Evolutionary conservation across 805 yeast genomes (phyloP).

Genomic region (Nakazawaea populi): DNA sequence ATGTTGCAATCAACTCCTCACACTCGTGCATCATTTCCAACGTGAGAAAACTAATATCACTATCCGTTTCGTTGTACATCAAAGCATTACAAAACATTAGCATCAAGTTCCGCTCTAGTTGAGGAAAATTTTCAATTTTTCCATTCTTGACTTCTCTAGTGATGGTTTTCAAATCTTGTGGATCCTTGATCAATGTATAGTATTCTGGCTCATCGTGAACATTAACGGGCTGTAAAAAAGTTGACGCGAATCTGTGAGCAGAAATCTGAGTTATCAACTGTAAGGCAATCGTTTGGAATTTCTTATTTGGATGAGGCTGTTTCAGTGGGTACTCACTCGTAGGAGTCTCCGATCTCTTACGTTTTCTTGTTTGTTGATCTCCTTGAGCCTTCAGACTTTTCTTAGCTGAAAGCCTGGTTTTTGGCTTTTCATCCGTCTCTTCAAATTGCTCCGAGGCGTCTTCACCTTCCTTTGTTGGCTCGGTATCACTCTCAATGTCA

Average conservation of each 20-base stretch:
- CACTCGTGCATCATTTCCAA: slow-evolving; percentile 68
- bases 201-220: slow-evolving; percentile 67
- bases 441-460: background rate
- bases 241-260: slow-evolving; percentile 67
- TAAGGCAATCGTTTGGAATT: slow-evolving; percentile 55
- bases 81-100: slow-evolving; percentile 80
- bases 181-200: slow-evolving; percentile 51
- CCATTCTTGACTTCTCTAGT: slow-evolving; percentile 53
- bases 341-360: slow-evolving; percentile 16
- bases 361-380: slow-evolving; percentile 11
- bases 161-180: slow-evolving; percentile 65
- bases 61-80: slow-evolving; percentile 68
- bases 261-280: slow-evolving; percentile 60
- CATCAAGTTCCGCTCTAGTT: slow-evolving; percentile 62
- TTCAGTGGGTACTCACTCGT: slow-evolving; percentile 4
- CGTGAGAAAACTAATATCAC: slow-evolving; percentile 57
- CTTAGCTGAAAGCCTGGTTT: slow-evolving; percentile 7
- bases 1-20: slow-evolving; percentile 47
- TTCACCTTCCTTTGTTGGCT: background rate
- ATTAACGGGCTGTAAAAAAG: slow-evolving; percentile 66
- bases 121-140: slow-evolving; percentile 38
- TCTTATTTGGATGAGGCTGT: slow-evolving; percentile 32
- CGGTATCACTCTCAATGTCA: background rate
- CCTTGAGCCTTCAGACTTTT: slow-evolving; percentile 3
- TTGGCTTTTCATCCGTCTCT: slow-evolving; percentile 9